Percentiles rank a stretch among this genome's conserved stretches.
Evolutionary conservation across 768 basidiomycete genomes (phyloP).

Genomic region (Macrolepiota fuliginosa): DNA sequence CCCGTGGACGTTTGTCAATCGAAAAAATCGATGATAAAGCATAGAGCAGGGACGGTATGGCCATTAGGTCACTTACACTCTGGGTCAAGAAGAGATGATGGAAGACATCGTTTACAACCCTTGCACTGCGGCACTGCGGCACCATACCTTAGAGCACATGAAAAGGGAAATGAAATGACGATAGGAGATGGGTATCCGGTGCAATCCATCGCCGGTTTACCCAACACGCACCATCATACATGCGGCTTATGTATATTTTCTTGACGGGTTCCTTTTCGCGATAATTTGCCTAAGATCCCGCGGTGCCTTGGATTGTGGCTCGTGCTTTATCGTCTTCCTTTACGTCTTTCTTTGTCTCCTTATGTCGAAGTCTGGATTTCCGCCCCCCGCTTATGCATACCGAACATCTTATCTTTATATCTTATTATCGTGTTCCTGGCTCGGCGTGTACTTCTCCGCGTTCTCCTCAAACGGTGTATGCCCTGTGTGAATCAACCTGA

Average conservation of each 20-base stretch:
- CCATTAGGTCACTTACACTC: not conserved
- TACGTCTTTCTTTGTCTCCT: not conserved
- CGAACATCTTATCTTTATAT: too few species aligned
- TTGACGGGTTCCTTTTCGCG: not conserved
- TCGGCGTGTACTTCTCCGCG: too few species aligned
- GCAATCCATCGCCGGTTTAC: not conserved
- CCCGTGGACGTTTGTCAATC: not conserved
- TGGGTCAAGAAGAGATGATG: not conserved
- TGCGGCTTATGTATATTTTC: too few species aligned
- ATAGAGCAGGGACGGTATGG: not conserved
- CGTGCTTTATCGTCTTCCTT: not conserved
- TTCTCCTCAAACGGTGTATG: too few species aligned
- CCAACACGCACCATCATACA: not conserved
- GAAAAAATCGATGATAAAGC: not conserved
- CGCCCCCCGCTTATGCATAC: not conserved
- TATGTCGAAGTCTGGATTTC: not conserved
- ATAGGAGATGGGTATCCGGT: not conserved
- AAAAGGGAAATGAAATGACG: not conserved
- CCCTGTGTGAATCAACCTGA: too few species aligned
- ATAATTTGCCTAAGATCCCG: slow-evolving; percentile 12
- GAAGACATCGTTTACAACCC: too few species aligned
- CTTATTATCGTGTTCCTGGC: too few species aligned
- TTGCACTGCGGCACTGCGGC: not conserved
- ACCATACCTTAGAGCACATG: not conserved
- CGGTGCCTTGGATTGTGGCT: not conserved